Conservation (phyloP, 371 early-diverging fungal species). For the Gilbertella persicaria region DNA sequence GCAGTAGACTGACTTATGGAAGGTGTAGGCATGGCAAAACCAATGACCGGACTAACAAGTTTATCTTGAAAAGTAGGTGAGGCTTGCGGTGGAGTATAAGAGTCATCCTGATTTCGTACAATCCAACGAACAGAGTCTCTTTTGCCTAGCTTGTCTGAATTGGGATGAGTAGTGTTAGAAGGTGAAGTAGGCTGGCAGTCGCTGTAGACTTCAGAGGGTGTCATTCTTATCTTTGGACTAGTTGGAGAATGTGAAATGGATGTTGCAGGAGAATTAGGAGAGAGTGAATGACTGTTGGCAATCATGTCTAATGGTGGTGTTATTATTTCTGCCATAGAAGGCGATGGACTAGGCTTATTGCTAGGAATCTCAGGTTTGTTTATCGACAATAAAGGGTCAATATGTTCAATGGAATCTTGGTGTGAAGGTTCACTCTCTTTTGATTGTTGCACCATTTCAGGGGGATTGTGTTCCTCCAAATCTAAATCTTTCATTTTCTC, state of each 20-base stretch:
- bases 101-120: constrained; percentile 5
- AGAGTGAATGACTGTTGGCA: too few species aligned
- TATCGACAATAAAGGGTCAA: too few species aligned
- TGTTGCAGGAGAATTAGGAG: too few species aligned
- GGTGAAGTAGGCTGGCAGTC: background rate
- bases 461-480: background rate
- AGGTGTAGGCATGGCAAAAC: background rate
- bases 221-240: background rate
- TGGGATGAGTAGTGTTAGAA: background rate
- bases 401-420: background rate
- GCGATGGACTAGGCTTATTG: too few species aligned
- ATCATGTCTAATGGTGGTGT: too few species aligned
- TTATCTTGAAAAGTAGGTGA: background rate
- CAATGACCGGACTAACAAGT: background rate
- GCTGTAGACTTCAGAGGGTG: background rate
- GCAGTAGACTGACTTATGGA: background rate
- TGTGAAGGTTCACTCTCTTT: background rate
- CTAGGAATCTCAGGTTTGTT: background rate
- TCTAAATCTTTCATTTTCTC: constrained; percentile 21
- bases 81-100: background rate
- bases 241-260: background rate
- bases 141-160: constrained; percentile 5
- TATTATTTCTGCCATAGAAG: background rate
- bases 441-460: background rate
- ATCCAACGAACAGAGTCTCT: constrained; percentile 4